A percentile compares a stretch with the other conserved stretches of the same genome.
These are phyloP conservation scores for Trichoderma sp. DNA, from an alignment of 2,329 filamentous ascomycete species.

Conservation along the genomic window DNA sequence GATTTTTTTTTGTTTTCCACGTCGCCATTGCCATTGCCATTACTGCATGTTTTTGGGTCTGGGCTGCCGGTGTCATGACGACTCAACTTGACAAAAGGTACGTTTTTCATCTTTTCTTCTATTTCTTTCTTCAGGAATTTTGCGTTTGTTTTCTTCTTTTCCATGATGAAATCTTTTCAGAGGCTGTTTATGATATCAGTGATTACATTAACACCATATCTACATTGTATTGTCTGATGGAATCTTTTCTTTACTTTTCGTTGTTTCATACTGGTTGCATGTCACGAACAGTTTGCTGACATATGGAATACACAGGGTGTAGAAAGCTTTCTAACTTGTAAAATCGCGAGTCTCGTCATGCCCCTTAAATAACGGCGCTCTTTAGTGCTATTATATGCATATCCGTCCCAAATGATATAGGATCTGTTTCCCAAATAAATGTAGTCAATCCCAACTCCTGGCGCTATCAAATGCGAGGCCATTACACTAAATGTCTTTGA, in stretches of 20 bases:
- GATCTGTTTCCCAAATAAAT: conserved; percentile 1
- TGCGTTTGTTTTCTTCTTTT: conserved; percentile 15
- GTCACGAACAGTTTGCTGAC: neutral
- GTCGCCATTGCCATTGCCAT: neutral
- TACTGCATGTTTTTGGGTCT: neutral
- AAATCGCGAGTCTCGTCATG: neutral
- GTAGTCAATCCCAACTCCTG: conserved; percentile 7
- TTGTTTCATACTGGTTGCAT: neutral
- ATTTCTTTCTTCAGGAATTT: neutral
- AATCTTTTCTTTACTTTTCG: neutral
- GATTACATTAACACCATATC: conserved; percentile 33
- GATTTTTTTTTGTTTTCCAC: conserved; percentile 33
- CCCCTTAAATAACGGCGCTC: neutral
- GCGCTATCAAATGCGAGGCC: conserved; percentile 11
- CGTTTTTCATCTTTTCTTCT: conserved; percentile 17
- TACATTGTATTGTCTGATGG: conserved; percentile 21
- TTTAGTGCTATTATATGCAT: neutral
- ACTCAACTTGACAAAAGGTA: conserved; percentile 25
- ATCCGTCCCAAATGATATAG: neutral
- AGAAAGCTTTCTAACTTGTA: neutral
- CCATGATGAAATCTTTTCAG: conserved; percentile 44
- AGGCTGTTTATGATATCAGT: conserved; percentile 49
- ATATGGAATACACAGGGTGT: neutral
- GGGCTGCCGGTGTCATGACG: neutral
- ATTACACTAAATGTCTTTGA: neutral